Conservation (phyloP, 23 red algal genomes). For the Chondrus crispus region DNA sequence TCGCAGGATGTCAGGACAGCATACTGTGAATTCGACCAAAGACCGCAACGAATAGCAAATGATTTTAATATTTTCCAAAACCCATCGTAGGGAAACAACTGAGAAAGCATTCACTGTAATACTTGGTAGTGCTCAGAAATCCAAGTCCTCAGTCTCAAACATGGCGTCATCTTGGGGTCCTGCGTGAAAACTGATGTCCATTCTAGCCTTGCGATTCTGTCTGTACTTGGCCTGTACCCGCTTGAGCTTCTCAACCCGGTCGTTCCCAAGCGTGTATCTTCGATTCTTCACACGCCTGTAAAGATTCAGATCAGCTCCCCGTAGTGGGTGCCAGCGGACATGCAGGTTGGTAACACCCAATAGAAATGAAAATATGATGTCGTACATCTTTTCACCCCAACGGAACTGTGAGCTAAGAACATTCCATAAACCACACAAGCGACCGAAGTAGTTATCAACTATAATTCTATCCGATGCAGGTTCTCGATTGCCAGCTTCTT, state of each 20-base stretch:
- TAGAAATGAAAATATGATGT: neutral
- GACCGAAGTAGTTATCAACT: neutral
- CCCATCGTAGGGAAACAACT: no score
- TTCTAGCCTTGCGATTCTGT: no score
- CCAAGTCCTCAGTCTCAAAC: no score
- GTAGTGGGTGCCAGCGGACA: neutral
- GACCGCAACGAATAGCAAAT: no score
- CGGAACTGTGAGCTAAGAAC: neutral
- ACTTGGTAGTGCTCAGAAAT: no score
- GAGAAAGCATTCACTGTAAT: no score
- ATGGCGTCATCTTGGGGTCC: no score
- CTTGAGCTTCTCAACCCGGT: neutral
- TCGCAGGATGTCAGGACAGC: no score
- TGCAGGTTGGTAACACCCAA: constrained; percentile 1
- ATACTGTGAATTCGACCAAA: no score
- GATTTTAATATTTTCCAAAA: no score
- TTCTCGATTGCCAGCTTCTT: neutral
- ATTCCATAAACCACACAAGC: neutral
- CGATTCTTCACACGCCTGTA: neutral
- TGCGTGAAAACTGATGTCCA: no score
- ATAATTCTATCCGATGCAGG: neutral
- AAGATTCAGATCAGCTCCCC: neutral
- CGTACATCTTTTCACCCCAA: neutral
- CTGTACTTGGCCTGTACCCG: neutral
- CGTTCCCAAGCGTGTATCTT: neutral